Conservation (phyloP, 2,329 filamentous ascomycete species). For the Pyrenophora seminiperda region DNA sequence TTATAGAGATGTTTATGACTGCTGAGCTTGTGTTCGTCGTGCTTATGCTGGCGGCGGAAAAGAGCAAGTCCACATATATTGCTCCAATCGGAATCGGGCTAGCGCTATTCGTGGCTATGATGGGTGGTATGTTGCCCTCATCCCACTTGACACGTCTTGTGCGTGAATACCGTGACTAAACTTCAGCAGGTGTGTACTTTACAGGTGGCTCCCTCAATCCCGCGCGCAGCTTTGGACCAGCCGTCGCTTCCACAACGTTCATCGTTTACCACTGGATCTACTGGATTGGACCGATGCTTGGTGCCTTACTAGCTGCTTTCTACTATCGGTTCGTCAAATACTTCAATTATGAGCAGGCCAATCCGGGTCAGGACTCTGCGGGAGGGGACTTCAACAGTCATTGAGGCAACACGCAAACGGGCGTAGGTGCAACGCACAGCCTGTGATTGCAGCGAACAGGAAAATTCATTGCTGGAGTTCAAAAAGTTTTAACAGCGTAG, state of each 20-base stretch:
- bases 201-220: constrained; percentile 53
- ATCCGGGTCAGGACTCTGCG: constrained; percentile 33
- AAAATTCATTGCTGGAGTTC: too few species aligned
- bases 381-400: constrained; percentile 6
- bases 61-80: constrained; percentile 37
- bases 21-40: constrained; percentile 31
- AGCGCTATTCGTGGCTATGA: constrained; percentile 35
- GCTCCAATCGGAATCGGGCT: constrained; percentile 30
- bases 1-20: constrained; percentile 32
- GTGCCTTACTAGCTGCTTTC: constrained; percentile 51
- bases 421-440: too few species aligned
- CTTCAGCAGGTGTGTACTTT: constrained; percentile 42
- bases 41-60: constrained; percentile 38
- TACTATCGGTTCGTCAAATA: constrained; percentile 55
- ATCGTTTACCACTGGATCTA: constrained; percentile 46
- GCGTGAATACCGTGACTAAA: constrained; percentile 1
- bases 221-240: constrained; percentile 51
- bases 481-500: too few species aligned
- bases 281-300: constrained; percentile 52
- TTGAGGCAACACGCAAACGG: neutral
- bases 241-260: constrained; percentile 47
- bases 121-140: constrained; percentile 23
- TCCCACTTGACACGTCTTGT: too few species aligned
- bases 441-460: too few species aligned
- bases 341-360: constrained; percentile 36